Conservation (phyloP, 129 eudicot species). For the Helichrysum umbraculigerum region DNA sequence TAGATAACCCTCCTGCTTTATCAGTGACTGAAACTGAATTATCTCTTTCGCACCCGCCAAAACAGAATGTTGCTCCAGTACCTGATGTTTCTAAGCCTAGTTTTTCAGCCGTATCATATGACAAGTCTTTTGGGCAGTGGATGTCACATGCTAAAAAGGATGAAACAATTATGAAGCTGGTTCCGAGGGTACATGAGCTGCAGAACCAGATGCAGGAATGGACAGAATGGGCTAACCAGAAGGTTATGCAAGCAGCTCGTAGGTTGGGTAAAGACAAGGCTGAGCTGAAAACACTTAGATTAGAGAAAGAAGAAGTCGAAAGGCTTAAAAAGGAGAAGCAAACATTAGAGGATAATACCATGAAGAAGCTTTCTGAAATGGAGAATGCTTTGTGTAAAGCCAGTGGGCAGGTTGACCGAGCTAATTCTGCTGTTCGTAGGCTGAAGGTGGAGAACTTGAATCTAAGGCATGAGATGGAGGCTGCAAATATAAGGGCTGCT, state of each 20-base stretch:
- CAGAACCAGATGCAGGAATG: slow-evolving; percentile 90
- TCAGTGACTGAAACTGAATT: slow-evolving; percentile 80
- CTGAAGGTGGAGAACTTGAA: slow-evolving; percentile 67
- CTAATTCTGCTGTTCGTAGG: slow-evolving; percentile 78
- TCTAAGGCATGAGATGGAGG: slow-evolving; percentile 81
- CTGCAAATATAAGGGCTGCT: slow-evolving; percentile 68
- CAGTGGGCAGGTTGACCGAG: slow-evolving; percentile 89
- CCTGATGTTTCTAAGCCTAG: slow-evolving; percentile 46
- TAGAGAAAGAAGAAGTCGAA: slow-evolving; percentile 96
- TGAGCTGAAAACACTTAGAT: slow-evolving; percentile 80
- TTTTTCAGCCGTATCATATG: slow-evolving; percentile 44
- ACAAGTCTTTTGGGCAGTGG: slow-evolving; percentile 37
- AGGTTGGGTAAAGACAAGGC: slow-evolving; percentile 89
- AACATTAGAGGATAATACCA: slow-evolving; percentile 75
- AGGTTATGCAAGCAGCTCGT: slow-evolving; percentile 98
- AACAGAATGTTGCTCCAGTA: slow-evolving; percentile 35
- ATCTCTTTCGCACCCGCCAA: slow-evolving; percentile 69
- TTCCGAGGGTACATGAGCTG: slow-evolving; percentile 70
- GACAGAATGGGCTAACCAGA: slow-evolving; percentile 99
- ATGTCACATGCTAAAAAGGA: slow-evolving; percentile 56
- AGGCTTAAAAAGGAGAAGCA: slow-evolving; percentile 80
- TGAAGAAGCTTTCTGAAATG: slow-evolving; percentile 96
- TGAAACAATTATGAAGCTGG: slow-evolving; percentile 69
- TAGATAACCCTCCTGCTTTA: slow-evolving; percentile 31
- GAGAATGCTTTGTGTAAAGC: slow-evolving; percentile 84